These are phyloP conservation scores for Cylindrotheca fusiformis DNA, from an alignment of 108 stramenopile genomes.

Conservation along the genomic window DNA sequence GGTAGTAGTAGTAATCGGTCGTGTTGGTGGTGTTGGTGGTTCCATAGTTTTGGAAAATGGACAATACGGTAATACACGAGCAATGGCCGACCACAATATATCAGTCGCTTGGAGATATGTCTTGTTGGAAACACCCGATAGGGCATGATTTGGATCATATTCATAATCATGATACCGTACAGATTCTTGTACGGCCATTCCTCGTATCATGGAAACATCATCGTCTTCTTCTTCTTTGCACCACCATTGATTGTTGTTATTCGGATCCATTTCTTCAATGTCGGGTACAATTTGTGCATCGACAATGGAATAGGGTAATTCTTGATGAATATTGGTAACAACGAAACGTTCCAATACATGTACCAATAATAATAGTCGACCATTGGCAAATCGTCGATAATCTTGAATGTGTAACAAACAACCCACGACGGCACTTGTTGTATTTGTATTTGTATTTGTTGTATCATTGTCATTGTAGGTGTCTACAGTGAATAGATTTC, in stretches of 20 bases:
- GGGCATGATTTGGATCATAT: slow-evolving; percentile 41
- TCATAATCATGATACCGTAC: slow-evolving; percentile 68
- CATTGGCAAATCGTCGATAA: slow-evolving; percentile 68
- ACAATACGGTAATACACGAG: slow-evolving; percentile 56
- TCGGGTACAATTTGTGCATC: slow-evolving; percentile 71
- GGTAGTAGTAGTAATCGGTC: too few species aligned
- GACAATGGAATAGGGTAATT: slow-evolving; percentile 59
- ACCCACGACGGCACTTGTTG: slow-evolving; percentile 27
- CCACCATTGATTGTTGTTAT: not conserved
- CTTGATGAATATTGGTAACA: slow-evolving; percentile 47
- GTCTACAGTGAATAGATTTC: slow-evolving; percentile 21
- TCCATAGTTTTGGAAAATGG: slow-evolving; percentile 32
- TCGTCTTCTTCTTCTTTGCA: not conserved
- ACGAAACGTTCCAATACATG: slow-evolving; percentile 77
- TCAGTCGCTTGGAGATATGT: slow-evolving; percentile 40
- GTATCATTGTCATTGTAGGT: slow-evolving; percentile 32
- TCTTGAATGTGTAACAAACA: slow-evolving; percentile 64
- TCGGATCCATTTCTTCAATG: slow-evolving; percentile 47
- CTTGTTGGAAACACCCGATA: slow-evolving; percentile 35
- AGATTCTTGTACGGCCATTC: slow-evolving; percentile 48
- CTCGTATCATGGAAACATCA: slow-evolving; percentile 18
- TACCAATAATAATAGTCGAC: slow-evolving; percentile 58
- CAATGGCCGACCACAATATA: slow-evolving; percentile 48
- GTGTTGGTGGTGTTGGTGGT: not conserved
- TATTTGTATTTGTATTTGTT: not conserved